Evolutionary conservation across 2,329 filamentous ascomycete genomes (phyloP), one percentile per base, ranked within the genome.

Genomic region (Claviceps fusiformis): DNA sequence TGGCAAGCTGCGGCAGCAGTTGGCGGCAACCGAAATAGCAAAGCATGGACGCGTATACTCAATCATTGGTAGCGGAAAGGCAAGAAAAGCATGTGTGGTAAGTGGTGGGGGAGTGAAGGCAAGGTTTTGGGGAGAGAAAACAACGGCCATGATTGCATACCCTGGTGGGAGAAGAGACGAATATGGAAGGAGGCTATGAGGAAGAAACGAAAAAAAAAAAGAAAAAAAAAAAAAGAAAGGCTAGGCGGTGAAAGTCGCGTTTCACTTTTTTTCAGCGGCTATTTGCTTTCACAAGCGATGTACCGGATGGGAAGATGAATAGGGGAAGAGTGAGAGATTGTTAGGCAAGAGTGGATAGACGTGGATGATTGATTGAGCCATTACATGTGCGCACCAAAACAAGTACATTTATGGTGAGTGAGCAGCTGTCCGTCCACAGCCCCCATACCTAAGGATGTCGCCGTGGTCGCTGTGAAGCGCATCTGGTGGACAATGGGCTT

Each of bases 1-100:
- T 45, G 43, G 24, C 51, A 46, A 37, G 47, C 47, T 41, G 50
- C 24, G 33, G 53, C 55, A 52, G 55, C 55, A 56, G 53, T 56
- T 48, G 44, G 54, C 55, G 54, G 39, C 39, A 41, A 48, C 47
- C 43, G 53, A 54, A 50, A 2, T 31, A 52, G 27, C 44, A 39
- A 50, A 52, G 39, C 55, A 52, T 51, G 48, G 52, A 47, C 44
- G 55, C 43, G 52, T 54, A 54, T 52, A 44, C 45, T 44, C 52
- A 44, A 52, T 48, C 53, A 44, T 50, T 61, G 66, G 65, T 63
- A 65, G 65, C 67, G 65, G 65, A 63, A 62, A 64, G 60, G 63
- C 52, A 52, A 52, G 48, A 49, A 54, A 52, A 5, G 47, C 41
- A 54, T 49, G 62, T 60, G 62, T 64, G 60, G 50, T 60, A 62